These are phyloP conservation scores for Phragmites australis DNA, from an alignment of 176 grass and related monocot genomes.

Conservation along the genomic window DNA sequence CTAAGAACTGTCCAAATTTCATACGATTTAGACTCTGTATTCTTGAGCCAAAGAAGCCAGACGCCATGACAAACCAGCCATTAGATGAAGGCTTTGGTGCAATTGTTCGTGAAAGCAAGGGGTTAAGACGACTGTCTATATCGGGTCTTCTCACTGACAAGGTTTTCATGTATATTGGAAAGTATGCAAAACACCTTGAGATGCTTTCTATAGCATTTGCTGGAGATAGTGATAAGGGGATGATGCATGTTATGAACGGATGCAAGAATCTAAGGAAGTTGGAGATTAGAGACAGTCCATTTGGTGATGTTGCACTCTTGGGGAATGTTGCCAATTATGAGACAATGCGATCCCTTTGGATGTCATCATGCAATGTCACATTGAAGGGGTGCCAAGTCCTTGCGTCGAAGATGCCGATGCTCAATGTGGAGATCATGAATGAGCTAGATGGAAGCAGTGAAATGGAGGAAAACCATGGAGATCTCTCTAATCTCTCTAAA, in stretches of 20 bases:
- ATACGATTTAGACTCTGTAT: conserved; percentile 78
- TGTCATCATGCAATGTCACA: conserved; percentile 83
- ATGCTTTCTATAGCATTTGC: conserved; percentile 95
- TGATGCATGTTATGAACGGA: conserved; percentile 74
- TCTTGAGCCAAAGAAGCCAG: conserved; percentile 68
- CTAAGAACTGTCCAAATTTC: conserved; percentile 81
- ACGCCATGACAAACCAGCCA: conserved; percentile 55
- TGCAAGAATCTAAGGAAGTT: conserved; percentile 77
- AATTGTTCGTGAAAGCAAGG: conserved; percentile 65
- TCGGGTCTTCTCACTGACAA: conserved; percentile 71
- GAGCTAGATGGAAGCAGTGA: conserved; percentile 47
- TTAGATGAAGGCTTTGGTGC: conserved; percentile 85
- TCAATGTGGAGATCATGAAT: conserved; percentile 86
- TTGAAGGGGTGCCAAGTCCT: conserved; percentile 69
- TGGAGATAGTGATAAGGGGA: conserved; percentile 69
- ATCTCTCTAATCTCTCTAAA: conserved; percentile 36
- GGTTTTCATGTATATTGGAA: conserved; percentile 82
- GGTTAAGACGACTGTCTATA: conserved; percentile 62
- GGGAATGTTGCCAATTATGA: conserved; percentile 70
- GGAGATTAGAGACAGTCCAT: conserved; percentile 76
- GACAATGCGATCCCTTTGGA: conserved; percentile 99
- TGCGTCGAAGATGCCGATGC: conserved; percentile 65
- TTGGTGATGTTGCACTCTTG: conserved; percentile 78
- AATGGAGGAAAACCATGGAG: conserved; percentile 48
- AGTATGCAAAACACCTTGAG: conserved; percentile 66